Base-by-base conservation (phyloP, 495 filamentous ascomycete species). In the Symbiotaphrina buchneri region DNA sequence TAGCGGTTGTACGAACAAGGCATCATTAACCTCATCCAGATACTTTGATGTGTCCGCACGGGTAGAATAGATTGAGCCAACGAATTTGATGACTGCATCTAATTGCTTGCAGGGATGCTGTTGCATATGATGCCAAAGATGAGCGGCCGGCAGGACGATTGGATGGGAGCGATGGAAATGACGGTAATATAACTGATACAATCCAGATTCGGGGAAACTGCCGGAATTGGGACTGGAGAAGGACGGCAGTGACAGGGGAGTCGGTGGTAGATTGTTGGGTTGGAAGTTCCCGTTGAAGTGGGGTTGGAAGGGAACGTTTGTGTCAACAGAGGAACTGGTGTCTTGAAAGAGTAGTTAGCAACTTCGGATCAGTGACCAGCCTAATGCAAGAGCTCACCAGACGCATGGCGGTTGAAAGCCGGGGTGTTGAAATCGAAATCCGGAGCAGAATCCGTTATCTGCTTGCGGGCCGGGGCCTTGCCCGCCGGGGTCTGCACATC, bases 151-250 rank as follows among this genome's bases (percentile, higher is more conserved):
- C 1, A 68, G 41, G 3, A 66, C 47, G 38, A 80, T 63, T 0
- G 78, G 78, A 42, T 85, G 78, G 3, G 65, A 59, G 3, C 56
- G 55, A 39, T 80, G 67, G 42, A 83, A 83, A 48, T 67, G 62
- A 26, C 54, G 47, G 45, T 65, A 73, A 41, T 64, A 73, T 6
- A 65, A 45, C 30, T 61, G 54, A 18, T 61, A 21, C 10, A n/a
- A 11, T 23, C 20, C 10, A 8, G 13, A 6, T 15, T 16, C 10
- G n/a, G 19, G 8, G 7, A 6, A 26, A 6, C 27, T 11, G 14
- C 19, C 24, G 4, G 15, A 10, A 5, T 5, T 24, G 20, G 7
- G 13, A 17, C 4, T 31, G 11, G 1, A 7, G 30, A 8, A n/a
- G 5, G 4, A 26, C 6, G 28, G 16, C 16, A 10, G 5, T 7